Percentiles rank a stretch among this genome's conserved stretches.
phyloP scores from a whole-genome alignment of 2,329 filamentous ascomycete genomes.

The Colletotrichum ledebouriae region DNA sequence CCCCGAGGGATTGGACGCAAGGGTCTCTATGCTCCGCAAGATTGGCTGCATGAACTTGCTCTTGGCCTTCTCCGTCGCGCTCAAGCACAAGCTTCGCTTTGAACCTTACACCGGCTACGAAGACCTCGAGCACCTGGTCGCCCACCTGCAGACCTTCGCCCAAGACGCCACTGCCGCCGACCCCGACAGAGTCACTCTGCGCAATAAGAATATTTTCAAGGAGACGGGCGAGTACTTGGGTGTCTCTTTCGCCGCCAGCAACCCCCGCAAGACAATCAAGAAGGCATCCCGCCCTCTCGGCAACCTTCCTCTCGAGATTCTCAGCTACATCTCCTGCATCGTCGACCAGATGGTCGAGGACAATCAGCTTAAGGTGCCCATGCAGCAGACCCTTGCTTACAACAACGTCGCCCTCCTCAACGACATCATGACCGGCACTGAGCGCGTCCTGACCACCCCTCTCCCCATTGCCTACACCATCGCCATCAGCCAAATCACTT shows the following conservation, averaged over 20 bases:
- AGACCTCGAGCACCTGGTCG: constrained; percentile 77
- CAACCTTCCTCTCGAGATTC: constrained; percentile 86
- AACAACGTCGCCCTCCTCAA: constrained; percentile 74
- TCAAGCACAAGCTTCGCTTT: constrained; percentile 88
- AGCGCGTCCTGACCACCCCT: constrained; percentile 85
- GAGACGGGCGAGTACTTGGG: constrained; percentile 79
- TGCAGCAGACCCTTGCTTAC: constrained; percentile 72
- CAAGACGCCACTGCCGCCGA: constrained; percentile 61
- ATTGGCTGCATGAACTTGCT: constrained; percentile 82
- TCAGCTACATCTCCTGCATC: constrained; percentile 78
- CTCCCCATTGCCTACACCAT: constrained; percentile 87
- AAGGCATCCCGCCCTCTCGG: constrained; percentile 78
- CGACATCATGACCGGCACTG: constrained; percentile 79
- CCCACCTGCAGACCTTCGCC: constrained; percentile 82
- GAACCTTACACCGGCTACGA: constrained; percentile 84
- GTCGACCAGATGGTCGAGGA: constrained; percentile 71
- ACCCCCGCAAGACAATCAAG: constrained; percentile 84
- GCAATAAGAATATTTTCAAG: constrained; percentile 70
- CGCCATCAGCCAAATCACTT: constrained; percentile 87
- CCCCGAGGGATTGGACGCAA: constrained; percentile 63
- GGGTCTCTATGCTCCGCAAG: constrained; percentile 78
- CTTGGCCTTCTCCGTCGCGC: constrained; percentile 79
- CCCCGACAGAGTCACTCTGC: constrained; percentile 49
- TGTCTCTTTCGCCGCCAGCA: constrained; percentile 80
- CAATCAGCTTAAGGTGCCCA: constrained; percentile 67